Percentiles rank a stretch among this genome's conserved stretches.
Conservation (phyloP, 179 eudicot genomes). For the Carnegiea gigantea region DNA sequence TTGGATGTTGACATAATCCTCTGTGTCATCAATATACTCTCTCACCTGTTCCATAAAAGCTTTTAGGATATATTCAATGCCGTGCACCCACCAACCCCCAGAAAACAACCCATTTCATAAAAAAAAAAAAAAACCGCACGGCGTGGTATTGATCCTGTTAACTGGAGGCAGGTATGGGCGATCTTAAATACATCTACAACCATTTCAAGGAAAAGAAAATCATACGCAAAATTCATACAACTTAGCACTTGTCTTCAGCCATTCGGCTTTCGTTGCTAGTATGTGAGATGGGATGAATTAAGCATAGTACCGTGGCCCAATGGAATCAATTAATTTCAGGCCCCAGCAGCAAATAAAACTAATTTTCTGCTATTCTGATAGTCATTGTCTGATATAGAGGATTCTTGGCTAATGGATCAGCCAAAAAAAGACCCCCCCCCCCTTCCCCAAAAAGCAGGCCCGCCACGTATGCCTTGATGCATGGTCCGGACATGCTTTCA, state of each 20-base stretch:
- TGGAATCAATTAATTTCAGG: too few species aligned
- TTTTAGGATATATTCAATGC: not conserved
- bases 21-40: constrained; percentile 84
- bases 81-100: not conserved
- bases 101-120: too few species aligned
- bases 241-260: too few species aligned
- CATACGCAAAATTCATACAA: too few species aligned
- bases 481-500: too few species aligned
- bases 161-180: not conserved
- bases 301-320: not conserved
- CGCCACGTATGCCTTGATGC: too few species aligned
- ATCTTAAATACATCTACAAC: not conserved
- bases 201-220: not conserved
- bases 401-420: not conserved
- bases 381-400: not conserved
- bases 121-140: not conserved
- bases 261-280: not conserved
- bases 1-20: constrained; percentile 90
- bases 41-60: constrained; percentile 49
- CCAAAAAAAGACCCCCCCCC: not conserved
- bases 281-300: not conserved
- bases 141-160: not conserved
- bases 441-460: too few species aligned
- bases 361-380: not conserved
- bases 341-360: not conserved